A percentile compares a stretch with the other conserved stretches of the same genome.
Conservation (phyloP, 305 asterid species). For the Rubia occidens region DNA sequence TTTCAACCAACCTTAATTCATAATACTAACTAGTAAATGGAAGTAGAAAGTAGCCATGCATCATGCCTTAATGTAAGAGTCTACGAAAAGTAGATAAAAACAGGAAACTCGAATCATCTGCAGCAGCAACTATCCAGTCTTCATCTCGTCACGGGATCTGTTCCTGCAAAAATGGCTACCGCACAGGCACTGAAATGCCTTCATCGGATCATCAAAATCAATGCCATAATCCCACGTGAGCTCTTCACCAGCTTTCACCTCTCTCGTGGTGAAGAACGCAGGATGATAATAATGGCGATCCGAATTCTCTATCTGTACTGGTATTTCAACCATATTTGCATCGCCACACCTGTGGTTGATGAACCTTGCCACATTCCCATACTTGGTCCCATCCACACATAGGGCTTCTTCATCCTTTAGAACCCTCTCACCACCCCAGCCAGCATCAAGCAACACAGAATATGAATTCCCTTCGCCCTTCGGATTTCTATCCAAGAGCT, state of each 20-base stretch:
- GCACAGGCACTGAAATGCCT: conserved; percentile 64
- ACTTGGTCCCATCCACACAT: conserved; percentile 83
- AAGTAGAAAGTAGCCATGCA: too few relatives aligned
- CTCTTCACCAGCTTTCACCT: conserved; percentile 86
- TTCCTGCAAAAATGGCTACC: conserved; percentile 39
- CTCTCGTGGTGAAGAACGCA: conserved; percentile 82
- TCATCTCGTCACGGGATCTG: not conserved
- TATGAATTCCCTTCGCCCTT: conserved; percentile 58
- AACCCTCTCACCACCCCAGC: conserved; percentile 75
- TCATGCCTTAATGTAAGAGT: too few relatives aligned
- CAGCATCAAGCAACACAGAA: conserved; percentile 97
- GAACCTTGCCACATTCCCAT: conserved; percentile 89
- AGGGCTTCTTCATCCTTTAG: conserved; percentile 91
- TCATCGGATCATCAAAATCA: conserved; percentile 82
- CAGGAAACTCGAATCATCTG: too few relatives aligned
- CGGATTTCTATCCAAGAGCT: conserved; percentile 68
- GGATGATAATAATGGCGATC: too few relatives aligned
- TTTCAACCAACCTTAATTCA: too few relatives aligned
- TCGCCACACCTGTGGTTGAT: conserved; percentile 95
- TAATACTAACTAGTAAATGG: too few relatives aligned
- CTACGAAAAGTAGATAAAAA: too few relatives aligned
- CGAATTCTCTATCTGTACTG: too few relatives aligned
- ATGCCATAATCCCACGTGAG: conserved; percentile 95
- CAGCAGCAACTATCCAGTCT: too few relatives aligned
- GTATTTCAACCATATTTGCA: too few relatives aligned